These are phyloP conservation scores for Pestalotiopsis sp. DNA, from an alignment of 2,329 filamentous ascomycete genomes.

Conservation along the genomic window DNA sequence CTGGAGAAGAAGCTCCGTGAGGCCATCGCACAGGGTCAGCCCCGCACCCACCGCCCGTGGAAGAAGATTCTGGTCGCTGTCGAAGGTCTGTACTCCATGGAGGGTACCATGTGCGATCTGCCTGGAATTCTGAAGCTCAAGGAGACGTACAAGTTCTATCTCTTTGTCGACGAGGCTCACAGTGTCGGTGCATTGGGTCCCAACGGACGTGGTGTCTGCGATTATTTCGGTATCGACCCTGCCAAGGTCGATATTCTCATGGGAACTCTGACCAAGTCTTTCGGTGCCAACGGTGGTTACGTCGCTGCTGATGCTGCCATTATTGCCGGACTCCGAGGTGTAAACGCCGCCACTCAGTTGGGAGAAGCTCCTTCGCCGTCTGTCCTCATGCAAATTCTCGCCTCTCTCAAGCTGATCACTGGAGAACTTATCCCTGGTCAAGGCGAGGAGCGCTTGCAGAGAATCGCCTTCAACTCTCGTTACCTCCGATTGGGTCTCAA, in stretches of 20 bases:
- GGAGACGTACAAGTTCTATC: slow-evolving; percentile 94
- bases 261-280: slow-evolving; percentile 98
- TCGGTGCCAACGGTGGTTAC: slow-evolving; percentile 97
- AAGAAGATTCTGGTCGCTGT: slow-evolving; percentile 98
- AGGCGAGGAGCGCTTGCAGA: slow-evolving; percentile 91
- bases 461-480: slow-evolving; percentile 96
- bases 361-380: slow-evolving; percentile 88
- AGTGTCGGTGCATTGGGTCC: slow-evolving; percentile 92
- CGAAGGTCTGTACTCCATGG: slow-evolving; percentile 98
- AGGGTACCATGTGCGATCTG: slow-evolving; percentile 98
- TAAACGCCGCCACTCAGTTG: slow-evolving; percentile 83
- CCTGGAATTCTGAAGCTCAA: slow-evolving; percentile 85
- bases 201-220: slow-evolving; percentile 87
- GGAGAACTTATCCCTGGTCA: slow-evolving; percentile 88
- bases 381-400: slow-evolving; percentile 87
- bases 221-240: slow-evolving; percentile 93
- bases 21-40: slow-evolving; percentile 93
- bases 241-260: slow-evolving; percentile 91
- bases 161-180: slow-evolving; percentile 96
- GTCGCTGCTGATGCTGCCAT: slow-evolving; percentile 86
- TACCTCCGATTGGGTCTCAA: slow-evolving; percentile 98
- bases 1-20: slow-evolving; percentile 87
- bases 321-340: slow-evolving; percentile 86
- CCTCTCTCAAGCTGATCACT: slow-evolving; percentile 83
- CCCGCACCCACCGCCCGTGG: slow-evolving; percentile 97